A percentile compares a stretch with the other conserved stretches of the same genome.
These are phyloP conservation scores for Aspergillus conjunctus DNA, from an alignment of 495 filamentous ascomycete species.

Conservation along the genomic window DNA sequence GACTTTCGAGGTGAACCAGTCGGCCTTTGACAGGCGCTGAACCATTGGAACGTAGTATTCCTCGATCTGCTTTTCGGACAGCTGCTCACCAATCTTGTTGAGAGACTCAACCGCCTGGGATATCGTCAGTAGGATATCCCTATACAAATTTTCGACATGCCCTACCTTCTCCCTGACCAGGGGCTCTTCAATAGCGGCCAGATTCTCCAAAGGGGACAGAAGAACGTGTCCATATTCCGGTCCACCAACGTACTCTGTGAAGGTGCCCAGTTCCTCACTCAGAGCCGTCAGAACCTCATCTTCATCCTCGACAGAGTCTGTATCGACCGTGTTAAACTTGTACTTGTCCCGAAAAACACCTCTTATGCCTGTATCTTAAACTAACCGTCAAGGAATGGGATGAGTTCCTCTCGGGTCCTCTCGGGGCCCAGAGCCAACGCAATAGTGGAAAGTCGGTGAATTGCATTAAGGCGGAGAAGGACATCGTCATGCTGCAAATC, in stretches of 20 bases:
- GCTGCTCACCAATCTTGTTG: constrained; percentile 95
- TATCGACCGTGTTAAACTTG: constrained; percentile 33
- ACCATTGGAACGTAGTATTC: constrained; percentile 94
- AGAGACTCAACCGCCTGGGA: constrained; percentile 92
- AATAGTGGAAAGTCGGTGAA: constrained; percentile 96
- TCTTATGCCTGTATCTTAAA: constrained; percentile 19
- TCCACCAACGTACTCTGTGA: constrained; percentile 97
- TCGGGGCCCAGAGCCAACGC: constrained; percentile 93
- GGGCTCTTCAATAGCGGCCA: constrained; percentile 97
- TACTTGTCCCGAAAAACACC: constrained; percentile 11
- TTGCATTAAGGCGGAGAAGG: constrained; percentile 93
- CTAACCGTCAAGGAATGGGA: constrained; percentile 96
- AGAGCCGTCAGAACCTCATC: constrained; percentile 97
- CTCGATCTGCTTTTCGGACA: constrained; percentile 90
- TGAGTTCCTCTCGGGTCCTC: constrained; percentile 94
- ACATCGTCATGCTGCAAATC: constrained; percentile 89
- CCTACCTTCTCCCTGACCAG: constrained; percentile 92
- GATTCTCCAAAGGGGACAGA: constrained; percentile 93
- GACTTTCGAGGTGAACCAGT: constrained; percentile 99
- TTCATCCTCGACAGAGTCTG: constrained; percentile 98
- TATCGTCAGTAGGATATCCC: constrained; percentile 25
- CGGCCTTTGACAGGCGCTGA: constrained; percentile 93
- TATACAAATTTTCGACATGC: constrained; percentile 12
- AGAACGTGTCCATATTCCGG: constrained; percentile 93
- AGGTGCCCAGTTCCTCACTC: constrained; percentile 92